These are phyloP conservation scores for Debaryomyces singareniensis DNA, from an alignment of 1,139 yeast genomes.

Conservation along the genomic window DNA sequence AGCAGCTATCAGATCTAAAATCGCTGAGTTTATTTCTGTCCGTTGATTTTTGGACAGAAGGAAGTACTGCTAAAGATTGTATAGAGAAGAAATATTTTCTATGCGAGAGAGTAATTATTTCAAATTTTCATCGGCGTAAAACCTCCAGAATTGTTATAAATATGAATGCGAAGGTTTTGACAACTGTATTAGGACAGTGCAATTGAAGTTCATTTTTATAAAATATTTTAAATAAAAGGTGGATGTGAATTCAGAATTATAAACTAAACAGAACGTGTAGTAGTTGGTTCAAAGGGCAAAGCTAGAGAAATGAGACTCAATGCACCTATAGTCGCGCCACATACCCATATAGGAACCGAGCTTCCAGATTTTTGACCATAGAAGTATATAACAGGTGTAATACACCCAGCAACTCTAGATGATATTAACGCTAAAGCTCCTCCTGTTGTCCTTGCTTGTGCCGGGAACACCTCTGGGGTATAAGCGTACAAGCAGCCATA, in stretches of 20 bases:
- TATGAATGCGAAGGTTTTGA: too few relatives aligned
- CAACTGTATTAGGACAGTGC: too few relatives aligned
- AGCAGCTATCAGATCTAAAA: too few relatives aligned
- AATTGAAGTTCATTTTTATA: too few relatives aligned
- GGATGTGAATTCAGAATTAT: not conserved
- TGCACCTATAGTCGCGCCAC: conserved; percentile 47
- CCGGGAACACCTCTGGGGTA: conserved; percentile 55
- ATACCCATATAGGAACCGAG: conserved; percentile 50
- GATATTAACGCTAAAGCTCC: conserved; percentile 44
- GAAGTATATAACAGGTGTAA: conserved; percentile 49
- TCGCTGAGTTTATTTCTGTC: too few relatives aligned
- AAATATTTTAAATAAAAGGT: not conserved
- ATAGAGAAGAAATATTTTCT: too few relatives aligned
- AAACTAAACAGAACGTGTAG: not conserved
- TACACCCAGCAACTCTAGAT: conserved; percentile 40
- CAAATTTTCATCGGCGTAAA: too few relatives aligned
- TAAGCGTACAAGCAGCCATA: conserved; percentile 52
- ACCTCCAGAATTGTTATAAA: too few relatives aligned
- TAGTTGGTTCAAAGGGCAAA: conserved; percentile 44
- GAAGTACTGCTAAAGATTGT: too few relatives aligned
- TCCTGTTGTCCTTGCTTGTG: conserved; percentile 51
- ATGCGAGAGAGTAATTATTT: too few relatives aligned
- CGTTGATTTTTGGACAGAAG: too few relatives aligned
- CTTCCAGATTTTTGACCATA: conserved; percentile 36
- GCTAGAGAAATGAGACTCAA: conserved; percentile 35